Evolutionary conservation across 306 rosid genomes (phyloP), one percentile per base, ranked within the genome.

Genomic region (Gynostemma pentaphyllum): DNA sequence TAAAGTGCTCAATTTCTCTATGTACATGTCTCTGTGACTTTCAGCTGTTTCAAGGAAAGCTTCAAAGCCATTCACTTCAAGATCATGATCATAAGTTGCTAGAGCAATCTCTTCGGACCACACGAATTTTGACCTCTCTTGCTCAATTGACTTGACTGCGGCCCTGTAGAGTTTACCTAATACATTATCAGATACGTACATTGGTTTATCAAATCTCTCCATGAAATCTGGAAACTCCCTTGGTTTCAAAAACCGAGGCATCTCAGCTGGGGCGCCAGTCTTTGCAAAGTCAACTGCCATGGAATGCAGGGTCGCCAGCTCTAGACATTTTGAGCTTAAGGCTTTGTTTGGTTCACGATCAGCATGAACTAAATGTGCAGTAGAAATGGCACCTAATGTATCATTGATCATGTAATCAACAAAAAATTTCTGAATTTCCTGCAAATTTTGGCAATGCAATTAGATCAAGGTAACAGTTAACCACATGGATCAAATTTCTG

Each of bases 271-370:
- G 14, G 95, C 92, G 22, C 98, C 98, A 0, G 96, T 88, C 75
- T 92, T 88, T 21, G 98, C 98, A 73, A 85, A 92, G 78, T 92
- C 98, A 29, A 92, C 98, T 16, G 98, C 98, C 96, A 82, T 80
- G 71, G 98, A 92, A 59, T 92, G 98, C 48, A 92, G 83, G 65
- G 75, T 56, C 32, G 98, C 95, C 74, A 88, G 70, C 72, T 79
- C 85, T 68, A 82, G 77, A 67, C 98, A 92, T 78, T 88, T 92
- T 57, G 70, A 19, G 57, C 91, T 82, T 68, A 71, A 40, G 44
- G 90, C 96, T 64, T 82, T 92, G 0, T 88, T 82, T 24, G 81
- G 81, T 73, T 92, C 95, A 4, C 76, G 78, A 77, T 92, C 98
- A 1, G 95, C 89, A 3, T 79, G 96, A 79, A 88, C 92, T 54